A percentile compares a stretch with the other conserved stretches of the same genome.
These are phyloP conservation scores for Phyllosticta ampelicida DNA, from an alignment of 2,329 filamentous ascomycete species.

Conservation along the genomic window DNA sequence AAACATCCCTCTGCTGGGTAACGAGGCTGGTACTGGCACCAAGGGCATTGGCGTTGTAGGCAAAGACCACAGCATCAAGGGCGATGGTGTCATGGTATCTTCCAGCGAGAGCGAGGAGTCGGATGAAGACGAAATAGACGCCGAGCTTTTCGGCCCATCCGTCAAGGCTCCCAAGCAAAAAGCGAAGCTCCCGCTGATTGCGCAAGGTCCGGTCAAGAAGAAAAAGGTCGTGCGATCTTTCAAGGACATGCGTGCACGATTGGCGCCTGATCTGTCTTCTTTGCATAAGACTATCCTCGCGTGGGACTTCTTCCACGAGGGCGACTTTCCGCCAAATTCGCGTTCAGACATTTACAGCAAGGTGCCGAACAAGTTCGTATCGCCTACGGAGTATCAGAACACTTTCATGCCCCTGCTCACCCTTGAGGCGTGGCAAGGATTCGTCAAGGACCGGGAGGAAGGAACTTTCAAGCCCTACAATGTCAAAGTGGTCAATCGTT, in stretches of 20 bases:
- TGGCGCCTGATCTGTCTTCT: slow-evolving; percentile 77
- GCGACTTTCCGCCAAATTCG: slow-evolving; percentile 68
- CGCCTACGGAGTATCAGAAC: slow-evolving; percentile 68
- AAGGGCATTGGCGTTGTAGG: slow-evolving; percentile 60
- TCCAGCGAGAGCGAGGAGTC: slow-evolving; percentile 56
- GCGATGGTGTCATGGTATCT: slow-evolving; percentile 83
- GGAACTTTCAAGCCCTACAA: slow-evolving; percentile 69
- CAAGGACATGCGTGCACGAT: slow-evolving; percentile 87
- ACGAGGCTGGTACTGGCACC: slow-evolving; percentile 68
- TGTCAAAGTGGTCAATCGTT: slow-evolving; percentile 75
- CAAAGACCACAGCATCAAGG: slow-evolving; percentile 64
- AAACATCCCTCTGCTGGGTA: slow-evolving; percentile 31
- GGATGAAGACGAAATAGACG: slow-evolving; percentile 44
- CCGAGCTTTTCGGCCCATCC: slow-evolving; percentile 53
- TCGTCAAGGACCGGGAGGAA: slow-evolving; percentile 84
- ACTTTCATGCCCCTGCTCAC: slow-evolving; percentile 86
- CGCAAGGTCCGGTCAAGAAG: slow-evolving; percentile 71
- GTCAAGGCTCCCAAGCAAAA: slow-evolving; percentile 36
- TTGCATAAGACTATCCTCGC: slow-evolving; percentile 78
- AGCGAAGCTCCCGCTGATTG: slow-evolving; percentile 38
- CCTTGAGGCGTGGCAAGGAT: slow-evolving; percentile 91
- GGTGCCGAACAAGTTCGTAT: slow-evolving; percentile 67
- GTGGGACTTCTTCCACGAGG: slow-evolving; percentile 90
- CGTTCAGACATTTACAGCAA: slow-evolving; percentile 60
- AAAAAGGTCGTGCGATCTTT: slow-evolving; percentile 66